Evolutionary conservation across 805 yeast genomes (phyloP), one percentile per base, ranked within the genome.

Genomic region (Blastobotrys attinorum): DNA sequence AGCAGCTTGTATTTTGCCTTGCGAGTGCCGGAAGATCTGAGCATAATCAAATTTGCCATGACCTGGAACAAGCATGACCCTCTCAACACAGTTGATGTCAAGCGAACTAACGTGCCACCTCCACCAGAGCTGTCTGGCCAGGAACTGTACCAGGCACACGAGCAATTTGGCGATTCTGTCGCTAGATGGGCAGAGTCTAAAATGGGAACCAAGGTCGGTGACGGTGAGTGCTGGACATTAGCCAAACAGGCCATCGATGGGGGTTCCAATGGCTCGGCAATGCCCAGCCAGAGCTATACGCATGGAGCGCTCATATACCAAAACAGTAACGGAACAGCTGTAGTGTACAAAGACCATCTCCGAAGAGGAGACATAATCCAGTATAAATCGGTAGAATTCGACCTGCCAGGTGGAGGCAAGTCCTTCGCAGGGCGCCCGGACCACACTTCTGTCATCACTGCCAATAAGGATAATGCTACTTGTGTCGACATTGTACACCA

Each of bases 221-320:
- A 61, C 40, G 69, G 66, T 3, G 69, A 66, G 48, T 66, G 70
- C 53, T 66, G 70, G 70, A 64, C 68, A 10, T 48, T 63, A 22
- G 68, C 67, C 25, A 48, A 59, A 27, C 57, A 61, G 15, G 67
- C 68, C 6, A 50, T 64, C 16, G 52, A 49, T 8, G 37, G 48
- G n/a, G 51, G 51, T 22, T 38, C 53, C 3, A 51, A 49, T 20
- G 58, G 54, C 15, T 38, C 40, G 7, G 63, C 61, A 1, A 37
- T 62, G 54, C 38, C 51, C 1, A 49, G 65, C 4, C 60, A 55
- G 45, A 57, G 58, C n/a, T 47, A 47, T 39, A 53, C 50, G 10
- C 63, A 56, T 39, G 66, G 66, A 4, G 51, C 55, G 11, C 46
- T 55, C 17, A 50, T 62, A 18, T 52, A 56, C 31, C 54, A 55